Evolutionary conservation across 2,329 filamentous ascomycete genomes (phyloP), one percentile per base, ranked within the genome.

Genomic region (Colletotrichum noveboracense): DNA sequence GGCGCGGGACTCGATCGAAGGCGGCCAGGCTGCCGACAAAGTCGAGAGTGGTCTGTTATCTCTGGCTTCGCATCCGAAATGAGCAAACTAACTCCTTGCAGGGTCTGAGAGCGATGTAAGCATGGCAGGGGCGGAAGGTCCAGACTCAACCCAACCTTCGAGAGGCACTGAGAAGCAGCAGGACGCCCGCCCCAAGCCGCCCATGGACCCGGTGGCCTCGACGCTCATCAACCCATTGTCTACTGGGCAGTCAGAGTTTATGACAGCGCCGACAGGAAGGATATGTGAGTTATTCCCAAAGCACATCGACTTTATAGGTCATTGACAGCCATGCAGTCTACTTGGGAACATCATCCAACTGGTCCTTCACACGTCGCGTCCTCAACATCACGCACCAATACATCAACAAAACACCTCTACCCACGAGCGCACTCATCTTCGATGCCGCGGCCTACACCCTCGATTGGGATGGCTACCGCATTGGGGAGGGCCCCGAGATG

Each of bases 301-400:
- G 10, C 10, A 52, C 43, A 21, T 52, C 43, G n/a, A 52, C 43
- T 5, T 52, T 13, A 52, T n/a, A 7, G n/a, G 43, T 24, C 4
- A 14, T 14, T 70, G 7, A 62, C 65, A 21, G 9, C 9, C n/a
- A 10, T 4, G 0, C 24, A 90, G 88, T 85, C 70, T 91, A 90
- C 73, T 83, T 91, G 10, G 89, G 89, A 2, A 88, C 88, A 3
- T 90, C 89, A 0, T 91, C 89, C 2, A 91, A 89, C 62, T 91
- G 89, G 89, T 88, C 89, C 0, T 91, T 91, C 66, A 86, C 86
- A 30, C 83, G 89, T 9, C 85, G 87, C 21, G 85, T 90, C 3
- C 81, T 91, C n/a, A 85, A 83, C 30, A 83, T 90, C 67, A 85
- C 86, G 0, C 86, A 90, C 64, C 86, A 89, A 74, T 84, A 86